Base-by-base conservation (phyloP, 2,329 filamentous ascomycete species). In the Aureobasidium sp. region DNA sequence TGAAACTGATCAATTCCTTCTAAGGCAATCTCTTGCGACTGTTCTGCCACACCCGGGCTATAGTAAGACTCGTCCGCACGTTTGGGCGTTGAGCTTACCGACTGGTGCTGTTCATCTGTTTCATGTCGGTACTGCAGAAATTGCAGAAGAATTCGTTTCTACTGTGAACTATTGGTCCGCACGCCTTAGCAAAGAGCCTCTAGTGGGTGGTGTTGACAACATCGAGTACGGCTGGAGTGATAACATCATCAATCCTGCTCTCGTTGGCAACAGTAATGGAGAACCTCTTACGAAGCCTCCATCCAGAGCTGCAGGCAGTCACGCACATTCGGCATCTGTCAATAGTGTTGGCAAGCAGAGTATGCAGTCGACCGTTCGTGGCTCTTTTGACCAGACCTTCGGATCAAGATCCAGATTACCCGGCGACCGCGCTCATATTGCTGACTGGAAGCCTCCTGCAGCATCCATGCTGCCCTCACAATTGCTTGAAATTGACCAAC, bases 141-240 rank as follows among this genome's bases (percentile, higher is more conserved):
- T 97, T 69, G 89, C 92, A 68, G 88, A 89, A 68, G 94, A 99
- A 73, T 99, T 97, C 70, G 92, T 97, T 58, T 87, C 85, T 20
- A 95, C 92, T 1, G 91, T 90, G 69, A 99, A 99, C 76, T 99
- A 97, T 76, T 99, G 94, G 94, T 94, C 91, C 70, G 93, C 94
- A 2, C 85, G 94, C 57, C 81, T 97, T 36, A 96, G 91, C 70
- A 97, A 96, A 65, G 91, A 97, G 71, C 94, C 94, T 2, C 79
- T 99, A 36, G 84, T 93, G 37, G 94, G 94, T 62, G 93, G 92
- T 62, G 89, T 99, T 68, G 96, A 90, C 76, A 99, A 97, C 73
- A 89, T 97, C 68, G 94, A 99, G 74, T 97, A 97, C 71, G 94
- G 94, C 59, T 99, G 94, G 94, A 90, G 91, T 68, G 91, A 96